Conservation (phyloP, 129 eudicot species). For the Chrysanthemum seticuspe region DNA sequence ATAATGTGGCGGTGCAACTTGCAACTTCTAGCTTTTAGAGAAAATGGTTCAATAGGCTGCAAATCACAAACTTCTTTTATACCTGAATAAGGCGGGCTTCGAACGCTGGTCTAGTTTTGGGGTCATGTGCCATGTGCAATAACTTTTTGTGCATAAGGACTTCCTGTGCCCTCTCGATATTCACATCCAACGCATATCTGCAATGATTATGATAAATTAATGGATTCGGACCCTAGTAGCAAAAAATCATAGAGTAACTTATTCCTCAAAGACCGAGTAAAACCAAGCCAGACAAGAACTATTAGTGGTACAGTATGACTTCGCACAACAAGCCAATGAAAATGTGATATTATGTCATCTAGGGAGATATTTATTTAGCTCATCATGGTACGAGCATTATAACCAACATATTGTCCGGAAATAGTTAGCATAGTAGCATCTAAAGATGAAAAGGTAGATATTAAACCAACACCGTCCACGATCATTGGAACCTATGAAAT, state of each 20-base stretch:
- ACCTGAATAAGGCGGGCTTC: conserved; percentile 86
- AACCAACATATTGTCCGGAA: not conserved
- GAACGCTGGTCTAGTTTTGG: conserved; percentile 68
- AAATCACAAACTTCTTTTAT: conserved; percentile 5
- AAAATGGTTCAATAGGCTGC: conserved; percentile 1
- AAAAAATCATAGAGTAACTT: conserved; percentile 1
- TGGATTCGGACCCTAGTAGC: not conserved
- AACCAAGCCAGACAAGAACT: conserved; percentile 3
- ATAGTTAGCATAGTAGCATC: not conserved
- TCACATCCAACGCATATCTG: conserved; percentile 93
- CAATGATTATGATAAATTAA: conserved; percentile 13
- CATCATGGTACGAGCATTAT: not conserved
- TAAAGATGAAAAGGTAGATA: too few species aligned
- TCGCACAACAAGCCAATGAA: not conserved
- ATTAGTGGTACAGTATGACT: conserved; percentile 5
- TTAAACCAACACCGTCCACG: too few species aligned
- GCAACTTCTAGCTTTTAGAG: too few species aligned
- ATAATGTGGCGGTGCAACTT: too few species aligned
- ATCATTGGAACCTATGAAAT: conserved; percentile 24
- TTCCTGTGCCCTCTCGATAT: conserved; percentile 76
- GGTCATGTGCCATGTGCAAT: conserved; percentile 58
- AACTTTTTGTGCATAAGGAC: conserved; percentile 79
- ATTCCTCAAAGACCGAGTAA: conserved; percentile 24
- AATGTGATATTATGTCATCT: not conserved
- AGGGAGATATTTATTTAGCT: not conserved